Percentiles rank a stretch among this genome's conserved stretches.
Conservation (phyloP, 108 stramenopile genomes). For the Cyclotella baltica region DNA sequence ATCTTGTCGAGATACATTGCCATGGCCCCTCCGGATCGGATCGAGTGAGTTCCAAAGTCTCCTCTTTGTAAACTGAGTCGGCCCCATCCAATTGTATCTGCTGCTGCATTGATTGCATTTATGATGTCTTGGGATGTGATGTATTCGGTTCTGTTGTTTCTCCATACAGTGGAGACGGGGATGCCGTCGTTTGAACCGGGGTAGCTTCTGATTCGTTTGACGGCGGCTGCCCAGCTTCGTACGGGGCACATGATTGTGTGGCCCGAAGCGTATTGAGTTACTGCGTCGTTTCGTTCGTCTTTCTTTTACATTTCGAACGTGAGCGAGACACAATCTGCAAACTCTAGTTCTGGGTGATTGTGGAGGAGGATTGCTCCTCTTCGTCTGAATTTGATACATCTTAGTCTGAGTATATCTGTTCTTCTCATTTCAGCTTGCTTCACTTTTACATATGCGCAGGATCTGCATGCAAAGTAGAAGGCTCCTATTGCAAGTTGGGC, state of each 20-base stretch:
- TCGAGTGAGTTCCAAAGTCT: no score
- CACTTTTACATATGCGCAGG: not conserved
- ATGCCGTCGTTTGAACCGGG: not conserved
- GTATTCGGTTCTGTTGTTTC: not conserved
- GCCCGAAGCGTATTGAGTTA: no score
- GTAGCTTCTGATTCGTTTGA: not conserved
- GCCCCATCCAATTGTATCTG: not conserved
- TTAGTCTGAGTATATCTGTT: not conserved
- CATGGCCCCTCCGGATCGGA: no score
- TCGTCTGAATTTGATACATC: not conserved
- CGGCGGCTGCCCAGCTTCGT: not conserved
- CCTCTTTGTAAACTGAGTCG: no score
- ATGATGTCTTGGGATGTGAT: not conserved
- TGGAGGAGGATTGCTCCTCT: not conserved
- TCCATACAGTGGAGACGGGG: not conserved
- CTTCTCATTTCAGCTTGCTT: no score
- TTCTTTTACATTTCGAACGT: not conserved
- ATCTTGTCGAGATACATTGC: no score
- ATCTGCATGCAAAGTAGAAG: not conserved
- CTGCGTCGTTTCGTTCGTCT: not conserved
- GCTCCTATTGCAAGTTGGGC: not conserved
- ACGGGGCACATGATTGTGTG: not conserved
- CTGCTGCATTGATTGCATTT: not conserved
- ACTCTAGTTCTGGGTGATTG: not conserved
- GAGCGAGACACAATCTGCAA: no score